Evolutionary conservation across 305 asterid genomes (phyloP).

Genomic region (Petunia hybrid): DNA sequence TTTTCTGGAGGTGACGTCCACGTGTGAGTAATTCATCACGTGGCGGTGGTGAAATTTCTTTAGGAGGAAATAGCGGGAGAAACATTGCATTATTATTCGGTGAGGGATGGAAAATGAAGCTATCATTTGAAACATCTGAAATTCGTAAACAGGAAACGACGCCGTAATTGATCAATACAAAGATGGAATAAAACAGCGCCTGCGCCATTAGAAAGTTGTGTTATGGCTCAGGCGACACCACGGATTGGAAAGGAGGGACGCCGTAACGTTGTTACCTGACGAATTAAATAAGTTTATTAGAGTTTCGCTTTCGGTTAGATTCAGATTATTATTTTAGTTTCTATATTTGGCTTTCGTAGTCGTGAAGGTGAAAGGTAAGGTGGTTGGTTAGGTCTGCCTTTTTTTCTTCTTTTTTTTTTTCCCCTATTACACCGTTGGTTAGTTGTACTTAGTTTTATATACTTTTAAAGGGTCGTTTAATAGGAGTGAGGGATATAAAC

Average conservation of each 20-base stretch:
- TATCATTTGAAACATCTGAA: not conserved
- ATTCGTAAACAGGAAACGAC: not conserved
- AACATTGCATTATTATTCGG: conserved; percentile 42
- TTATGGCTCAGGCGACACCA: conserved; percentile 28
- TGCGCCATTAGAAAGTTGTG: conserved; percentile 21
- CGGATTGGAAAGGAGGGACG: not conserved
- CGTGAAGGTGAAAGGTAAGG: too few species aligned
- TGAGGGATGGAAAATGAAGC: not conserved
- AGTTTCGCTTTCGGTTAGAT: too few species aligned
- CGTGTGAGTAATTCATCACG: conserved; percentile 27
- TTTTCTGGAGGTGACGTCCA: conserved; percentile 45
- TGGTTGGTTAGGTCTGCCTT: too few species aligned
- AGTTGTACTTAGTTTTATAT: too few species aligned
- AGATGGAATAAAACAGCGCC: conserved; percentile 18
- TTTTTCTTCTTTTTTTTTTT: too few species aligned
- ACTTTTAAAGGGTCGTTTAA: too few species aligned
- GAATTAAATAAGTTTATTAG: not conserved
- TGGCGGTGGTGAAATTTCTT: conserved; percentile 18
- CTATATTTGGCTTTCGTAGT: too few species aligned
- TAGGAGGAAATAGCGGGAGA: conserved; percentile 48
- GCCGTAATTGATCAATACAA: not conserved
- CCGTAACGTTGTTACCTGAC: not conserved
- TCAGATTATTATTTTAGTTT: too few species aligned
- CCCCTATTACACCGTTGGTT: too few species aligned
- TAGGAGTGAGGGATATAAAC: too few species aligned